Evolutionary conservation across 768 basidiomycete species (phyloP).

Genomic region (Tylopilus sp.): DNA sequence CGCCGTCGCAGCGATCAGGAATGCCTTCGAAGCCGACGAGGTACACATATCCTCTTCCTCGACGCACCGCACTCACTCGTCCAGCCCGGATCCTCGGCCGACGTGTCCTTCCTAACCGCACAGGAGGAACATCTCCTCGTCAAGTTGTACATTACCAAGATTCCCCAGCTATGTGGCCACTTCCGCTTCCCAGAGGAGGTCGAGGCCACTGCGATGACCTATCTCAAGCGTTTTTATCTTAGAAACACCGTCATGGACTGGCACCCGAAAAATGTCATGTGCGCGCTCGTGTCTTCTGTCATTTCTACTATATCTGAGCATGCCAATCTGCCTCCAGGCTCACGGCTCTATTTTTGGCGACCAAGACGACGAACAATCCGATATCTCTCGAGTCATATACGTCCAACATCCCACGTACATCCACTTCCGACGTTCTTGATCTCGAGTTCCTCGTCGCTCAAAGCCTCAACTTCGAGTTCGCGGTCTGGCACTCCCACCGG

Average conservation of each 20-base stretch:
- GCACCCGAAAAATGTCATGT: slow-evolving; percentile 99
- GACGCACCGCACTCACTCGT: slow-evolving; percentile 4
- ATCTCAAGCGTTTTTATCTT: slow-evolving; percentile 95
- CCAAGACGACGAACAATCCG: slow-evolving; percentile 95
- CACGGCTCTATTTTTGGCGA: slow-evolving; percentile 90
- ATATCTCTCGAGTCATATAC: slow-evolving; percentile 87
- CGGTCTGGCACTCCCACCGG: slow-evolving; percentile 87
- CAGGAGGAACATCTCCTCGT: slow-evolving; percentile 88
- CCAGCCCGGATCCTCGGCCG: slow-evolving; percentile 71
- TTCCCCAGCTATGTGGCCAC: slow-evolving; percentile 77
- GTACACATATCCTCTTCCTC: slow-evolving; percentile 34
- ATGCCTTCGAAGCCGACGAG: slow-evolving; percentile 76
- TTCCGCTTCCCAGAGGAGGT: slow-evolving; percentile 92
- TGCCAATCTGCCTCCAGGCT: slow-evolving; percentile 56
- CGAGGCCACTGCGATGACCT: slow-evolving; percentile 87
- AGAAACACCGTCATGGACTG: slow-evolving; percentile 99
- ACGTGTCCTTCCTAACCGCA: slow-evolving; percentile 66
- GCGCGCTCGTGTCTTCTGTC: slow-evolving; percentile 26
- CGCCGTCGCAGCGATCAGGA: slow-evolving; percentile 73
- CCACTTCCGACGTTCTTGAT: slow-evolving; percentile 81
- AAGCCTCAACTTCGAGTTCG: slow-evolving; percentile 90
- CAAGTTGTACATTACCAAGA: slow-evolving; percentile 82
- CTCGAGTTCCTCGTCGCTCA: slow-evolving; percentile 96
- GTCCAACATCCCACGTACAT: slow-evolving; percentile 76
- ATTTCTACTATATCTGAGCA: neutral